Base-by-base conservation (phyloP, 768 basidiomycete genomes). In the Mrakia frigida region DNA sequence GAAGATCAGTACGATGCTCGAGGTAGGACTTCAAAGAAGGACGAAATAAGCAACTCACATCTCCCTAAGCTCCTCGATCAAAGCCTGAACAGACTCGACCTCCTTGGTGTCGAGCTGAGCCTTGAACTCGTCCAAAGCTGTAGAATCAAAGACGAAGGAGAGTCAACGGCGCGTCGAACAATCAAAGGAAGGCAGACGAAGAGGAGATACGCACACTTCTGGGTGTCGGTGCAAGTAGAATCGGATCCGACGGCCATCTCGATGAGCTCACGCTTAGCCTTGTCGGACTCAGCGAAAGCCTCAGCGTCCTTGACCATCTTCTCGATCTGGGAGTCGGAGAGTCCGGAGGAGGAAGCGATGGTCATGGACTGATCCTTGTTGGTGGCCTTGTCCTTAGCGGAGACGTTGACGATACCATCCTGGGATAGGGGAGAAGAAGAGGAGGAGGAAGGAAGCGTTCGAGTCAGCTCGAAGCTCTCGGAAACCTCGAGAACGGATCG, bases 191-290 rank as follows among this genome's bases (percentile, higher is more conserved):
- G 46, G 18, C n/a, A n/a, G 18, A 50, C 11, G 46, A 14, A 50
- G 13, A 50, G 16, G 21, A 18, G 18, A 21, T 2, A 50, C 46
- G 46, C 21, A 50, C 46, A 92, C 86, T 98, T 98, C 88, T 98
- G 94, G 2, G 95, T 98, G 82, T 98, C 96, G 76, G 90, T 86
- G 81, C 90, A 92, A 80, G 98, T 90, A 10, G 93, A 94, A 83
- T 98, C 95, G 67, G 93, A 96, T 86, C 92, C 92, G 88, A 98
- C 98, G 59, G 94, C 88, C 83, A 95, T 92, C 86, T 99, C 97
- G 79, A 99, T 98, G 75, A 98, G 86, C 61, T 87, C 82, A 82
- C 90, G 89, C 82, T 95, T 91, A 68, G 87, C 87, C 87, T 96
- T 95, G 71, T 99, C 97, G 13, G 89, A 84, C 86, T 98, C 97